phyloP scores from a whole-genome alignment of 257 asterid species.

The Plantago major region DNA sequence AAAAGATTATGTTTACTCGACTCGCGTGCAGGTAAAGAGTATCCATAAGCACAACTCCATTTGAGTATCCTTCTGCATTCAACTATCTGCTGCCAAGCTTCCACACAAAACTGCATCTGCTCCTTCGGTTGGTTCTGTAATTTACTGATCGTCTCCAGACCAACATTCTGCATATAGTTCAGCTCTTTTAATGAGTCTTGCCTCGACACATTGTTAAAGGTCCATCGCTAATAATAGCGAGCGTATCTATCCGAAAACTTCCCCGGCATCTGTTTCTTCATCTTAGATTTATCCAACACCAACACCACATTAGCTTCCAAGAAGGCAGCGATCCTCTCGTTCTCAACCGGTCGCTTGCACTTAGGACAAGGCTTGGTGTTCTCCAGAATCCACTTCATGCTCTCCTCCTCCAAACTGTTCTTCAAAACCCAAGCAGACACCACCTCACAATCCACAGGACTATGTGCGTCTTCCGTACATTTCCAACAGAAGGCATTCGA shows the following conservation, averaged over 20 bases:
- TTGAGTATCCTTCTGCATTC: conserved; percentile 90
- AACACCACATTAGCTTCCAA: conserved; percentile 81
- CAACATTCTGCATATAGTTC: background rate
- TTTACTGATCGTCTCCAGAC: background rate
- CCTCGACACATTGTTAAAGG: background rate
- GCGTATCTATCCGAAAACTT: background rate
- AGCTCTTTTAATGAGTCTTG: background rate
- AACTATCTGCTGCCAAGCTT: conserved; percentile 49
- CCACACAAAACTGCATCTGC: conserved; percentile 10
- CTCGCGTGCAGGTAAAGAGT: conserved; percentile 60
- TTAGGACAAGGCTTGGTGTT: conserved; percentile 98
- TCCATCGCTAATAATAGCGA: background rate
- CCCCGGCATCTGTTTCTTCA: conserved; percentile 26
- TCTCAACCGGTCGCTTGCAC: conserved; percentile 95
- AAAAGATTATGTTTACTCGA: conserved; percentile 30
- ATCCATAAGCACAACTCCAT: conserved; percentile 96
- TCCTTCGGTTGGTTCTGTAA: background rate
- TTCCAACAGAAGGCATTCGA: conserved; percentile 86
- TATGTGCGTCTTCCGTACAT: conserved; percentile 27
- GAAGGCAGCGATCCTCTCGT: conserved; percentile 73
- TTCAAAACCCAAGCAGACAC: conserved; percentile 28
- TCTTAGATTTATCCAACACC: background rate
- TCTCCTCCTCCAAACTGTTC: conserved; percentile 24
- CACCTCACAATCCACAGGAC: conserved; percentile 32
- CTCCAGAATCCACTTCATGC: conserved; percentile 57